phyloP scores from a whole-genome alignment of 176 grass and related monocot species.

The Olyra latifolia region DNA sequence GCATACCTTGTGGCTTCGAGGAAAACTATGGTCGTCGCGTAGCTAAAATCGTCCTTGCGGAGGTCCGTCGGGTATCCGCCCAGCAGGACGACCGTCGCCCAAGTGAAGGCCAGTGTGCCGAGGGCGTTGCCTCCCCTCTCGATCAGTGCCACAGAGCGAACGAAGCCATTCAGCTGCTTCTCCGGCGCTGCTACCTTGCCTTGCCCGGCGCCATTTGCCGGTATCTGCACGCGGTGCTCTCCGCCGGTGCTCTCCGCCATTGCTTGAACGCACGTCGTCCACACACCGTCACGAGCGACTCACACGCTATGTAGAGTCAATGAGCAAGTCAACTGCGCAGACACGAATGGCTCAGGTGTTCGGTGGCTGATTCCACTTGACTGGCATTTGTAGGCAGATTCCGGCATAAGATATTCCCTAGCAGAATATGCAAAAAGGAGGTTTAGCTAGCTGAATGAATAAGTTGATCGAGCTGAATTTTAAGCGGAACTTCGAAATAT shows the following conservation, averaged over 20 bases:
- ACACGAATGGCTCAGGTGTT: no score
- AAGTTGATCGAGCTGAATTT: no score
- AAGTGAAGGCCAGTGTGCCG: slow-evolving; percentile 42
- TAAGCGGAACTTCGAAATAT: no score
- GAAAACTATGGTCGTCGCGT: slow-evolving; percentile 40
- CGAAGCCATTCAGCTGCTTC: slow-evolving; percentile 15
- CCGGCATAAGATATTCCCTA: no score
- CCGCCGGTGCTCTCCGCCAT: not conserved
- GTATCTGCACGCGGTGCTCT: not conserved
- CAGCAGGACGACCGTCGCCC: slow-evolving; percentile 47
- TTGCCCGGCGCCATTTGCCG: no score
- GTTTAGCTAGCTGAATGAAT: no score
- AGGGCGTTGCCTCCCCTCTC: slow-evolving; percentile 45
- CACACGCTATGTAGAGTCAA: no score
- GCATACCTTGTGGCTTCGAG: not conserved
- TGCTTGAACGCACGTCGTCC: not conserved
- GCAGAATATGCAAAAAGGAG: no score
- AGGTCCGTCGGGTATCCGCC: slow-evolving; percentile 36
- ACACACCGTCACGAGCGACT: no score
- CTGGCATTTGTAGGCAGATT: no score
- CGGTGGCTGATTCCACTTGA: no score
- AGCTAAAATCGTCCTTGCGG: slow-evolving; percentile 15
- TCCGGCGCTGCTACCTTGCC: not conserved
- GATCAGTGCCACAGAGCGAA: slow-evolving; percentile 7
- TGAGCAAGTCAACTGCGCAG: no score